These are phyloP conservation scores for Rosa multiflora DNA, from an alignment of 306 rosid species.

Conservation along the genomic window DNA sequence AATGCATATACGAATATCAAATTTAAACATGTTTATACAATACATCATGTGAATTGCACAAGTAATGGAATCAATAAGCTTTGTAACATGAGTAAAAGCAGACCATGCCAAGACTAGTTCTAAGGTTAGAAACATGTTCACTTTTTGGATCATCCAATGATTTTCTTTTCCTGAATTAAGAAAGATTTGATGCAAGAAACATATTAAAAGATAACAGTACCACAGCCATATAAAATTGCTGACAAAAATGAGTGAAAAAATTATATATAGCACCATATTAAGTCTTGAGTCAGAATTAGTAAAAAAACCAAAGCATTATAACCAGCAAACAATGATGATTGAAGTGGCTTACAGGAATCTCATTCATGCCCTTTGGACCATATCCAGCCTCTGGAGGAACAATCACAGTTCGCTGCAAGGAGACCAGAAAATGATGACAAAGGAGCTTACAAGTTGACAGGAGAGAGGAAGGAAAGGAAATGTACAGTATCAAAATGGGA, in stretches of 20 bases:
- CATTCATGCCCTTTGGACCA: conserved; percentile 78
- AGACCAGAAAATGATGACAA: conserved; percentile 3
- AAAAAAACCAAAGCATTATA: too few species aligned
- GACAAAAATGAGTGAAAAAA: background rate
- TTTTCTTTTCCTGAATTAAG: background rate
- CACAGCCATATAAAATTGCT: background rate
- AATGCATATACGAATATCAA: background rate
- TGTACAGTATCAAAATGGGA: background rate
- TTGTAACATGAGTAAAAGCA: background rate
- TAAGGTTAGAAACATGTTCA: background rate
- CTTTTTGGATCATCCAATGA: background rate
- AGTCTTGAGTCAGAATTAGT: background rate
- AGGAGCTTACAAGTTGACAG: background rate
- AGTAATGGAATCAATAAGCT: background rate
- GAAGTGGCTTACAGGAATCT: conserved; percentile 69
- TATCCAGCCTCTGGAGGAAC: conserved; percentile 89
- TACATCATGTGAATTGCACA: background rate
- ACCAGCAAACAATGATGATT: background rate
- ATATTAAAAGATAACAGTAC: background rate
- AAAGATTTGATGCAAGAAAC: background rate
- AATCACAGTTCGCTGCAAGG: conserved; percentile 76
- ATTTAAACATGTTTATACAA: background rate
- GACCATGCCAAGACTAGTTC: background rate
- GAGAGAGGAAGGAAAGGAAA: background rate
- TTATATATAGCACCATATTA: background rate